Evolutionary conservation across 1,139 yeast genomes (phyloP), one percentile per base, ranked within the genome.

Genomic region (Sugiyamaella japonica): DNA sequence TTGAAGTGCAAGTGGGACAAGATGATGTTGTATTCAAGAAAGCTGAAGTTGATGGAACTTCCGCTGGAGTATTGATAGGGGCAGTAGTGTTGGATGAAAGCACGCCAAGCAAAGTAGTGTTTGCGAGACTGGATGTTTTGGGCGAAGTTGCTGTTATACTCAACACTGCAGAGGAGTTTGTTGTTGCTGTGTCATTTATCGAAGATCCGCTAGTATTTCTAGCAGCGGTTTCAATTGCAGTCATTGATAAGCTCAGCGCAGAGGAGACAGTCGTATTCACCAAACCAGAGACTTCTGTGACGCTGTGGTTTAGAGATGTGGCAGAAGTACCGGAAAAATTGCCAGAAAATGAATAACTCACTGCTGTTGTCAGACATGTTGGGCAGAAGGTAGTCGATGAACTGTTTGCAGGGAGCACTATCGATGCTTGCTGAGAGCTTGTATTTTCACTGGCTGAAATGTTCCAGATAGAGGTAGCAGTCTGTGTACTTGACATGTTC

Each of bases 11-110:
- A 10, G 38, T 32, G 5, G 20, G 36, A 20, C 44, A n/a, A n/a
- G n/a, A 40, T 5, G n/a, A 23, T 3, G 44, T 28, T 34, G 31
- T 48, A 16, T 39, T 23, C 32, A 36, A 15, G 25, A 15, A 15
- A 17, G 40, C 13, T 34, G 41, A 13, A 28, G 25, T 17, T n/a
- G 31, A 32, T 48, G 52, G n/a, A 52, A 23, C 23, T 20, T 17
- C 48, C 8, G 55, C 40, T 12, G 53, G 23, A 12, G 50, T 15
- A 32, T 41, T 48, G 48, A 20, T 28, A 31, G 25, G n/a, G 34
- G 31, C 2, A 32, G 23, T 51, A 12, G 51, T 16, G 16, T 16
- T 46, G n/a, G 39, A n/a, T 13, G 51, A 28, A 36, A 34, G 3
- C n/a, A 29, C 9, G 4, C 10, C 34, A 29, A 10, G n/a, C 7